Evolutionary conservation across 75 land plant species (phyloP).

Genomic region (Larix kaempferi): DNA sequence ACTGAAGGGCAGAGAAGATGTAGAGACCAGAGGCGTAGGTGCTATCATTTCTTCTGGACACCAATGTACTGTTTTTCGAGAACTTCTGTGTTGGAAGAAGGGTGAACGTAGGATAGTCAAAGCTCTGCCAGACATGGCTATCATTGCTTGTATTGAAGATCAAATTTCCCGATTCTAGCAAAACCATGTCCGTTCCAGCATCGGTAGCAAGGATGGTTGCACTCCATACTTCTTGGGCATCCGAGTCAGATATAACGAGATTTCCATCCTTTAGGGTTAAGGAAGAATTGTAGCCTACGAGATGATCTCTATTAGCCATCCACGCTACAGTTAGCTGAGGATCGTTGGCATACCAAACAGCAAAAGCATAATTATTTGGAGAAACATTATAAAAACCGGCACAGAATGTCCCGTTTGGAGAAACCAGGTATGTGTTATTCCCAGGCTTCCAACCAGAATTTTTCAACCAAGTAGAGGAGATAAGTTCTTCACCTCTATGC

Average conservation of each 20-base stretch:
- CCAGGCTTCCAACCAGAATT: conserved; percentile 28
- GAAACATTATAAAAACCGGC: conserved; percentile 30
- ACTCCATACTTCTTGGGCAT: not conserved
- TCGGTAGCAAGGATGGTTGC: too few relatives aligned
- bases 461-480: conserved; percentile 11
- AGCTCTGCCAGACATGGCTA: not conserved
- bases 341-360: conserved; percentile 32
- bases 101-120: not conserved
- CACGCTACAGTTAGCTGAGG: conserved; percentile 24
- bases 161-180: not conserved
- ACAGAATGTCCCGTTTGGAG: conserved; percentile 32
- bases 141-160: not conserved
- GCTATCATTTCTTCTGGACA: not conserved
- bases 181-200: not conserved
- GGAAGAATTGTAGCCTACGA: conserved; percentile 8
- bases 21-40: not conserved
- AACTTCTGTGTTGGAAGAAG: not conserved
- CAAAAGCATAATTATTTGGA: conserved; percentile 22
- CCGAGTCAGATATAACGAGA: not conserved
- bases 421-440: conserved; percentile 26
- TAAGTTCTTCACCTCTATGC: not conserved
- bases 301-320: conserved; percentile 13
- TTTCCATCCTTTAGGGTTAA: conserved; percentile 7
- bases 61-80: not conserved
- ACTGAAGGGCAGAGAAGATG: not conserved